A percentile compares a stretch with the other conserved stretches of the same genome.
Evolutionary conservation across 2,329 filamentous ascomycete species (phyloP).

Genomic region (Botryotinia narcissicola): DNA sequence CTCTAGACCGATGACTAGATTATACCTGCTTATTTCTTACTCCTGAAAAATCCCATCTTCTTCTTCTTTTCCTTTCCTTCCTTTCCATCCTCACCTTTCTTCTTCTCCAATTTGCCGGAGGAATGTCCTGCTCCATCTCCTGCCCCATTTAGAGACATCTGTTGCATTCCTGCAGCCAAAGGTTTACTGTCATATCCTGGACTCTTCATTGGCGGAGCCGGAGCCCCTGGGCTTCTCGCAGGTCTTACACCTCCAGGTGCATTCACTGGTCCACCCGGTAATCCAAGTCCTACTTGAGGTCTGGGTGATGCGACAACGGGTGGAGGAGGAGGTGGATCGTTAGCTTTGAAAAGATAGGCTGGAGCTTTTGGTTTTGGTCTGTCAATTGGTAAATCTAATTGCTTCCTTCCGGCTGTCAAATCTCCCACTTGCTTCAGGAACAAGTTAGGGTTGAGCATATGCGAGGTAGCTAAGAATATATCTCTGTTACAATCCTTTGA

Average conservation of each 20-base stretch:
- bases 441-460: slow-evolving; percentile 84
- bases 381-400: slow-evolving; percentile 78
- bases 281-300: slow-evolving; percentile 5
- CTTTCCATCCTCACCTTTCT: slow-evolving; percentile 44
- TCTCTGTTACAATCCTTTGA: slow-evolving; percentile 72
- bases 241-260: slow-evolving; percentile 3
- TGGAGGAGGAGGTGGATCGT: slow-evolving; percentile 51
- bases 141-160: slow-evolving; percentile 15
- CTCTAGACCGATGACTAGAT: neutral
- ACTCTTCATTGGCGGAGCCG: slow-evolving; percentile 14
- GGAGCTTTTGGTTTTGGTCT: slow-evolving; percentile 78
- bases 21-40: slow-evolving; percentile 50
- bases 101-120: slow-evolving; percentile 46
- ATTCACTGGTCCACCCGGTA: slow-evolving; percentile 6
- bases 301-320: slow-evolving; percentile 29
- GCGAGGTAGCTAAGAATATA: slow-evolving; percentile 82
- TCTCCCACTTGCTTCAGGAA: slow-evolving; percentile 83
- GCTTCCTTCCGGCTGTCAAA: slow-evolving; percentile 69
- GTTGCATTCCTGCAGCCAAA: slow-evolving; percentile 10
- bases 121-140: slow-evolving; percentile 22
- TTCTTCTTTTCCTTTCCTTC: slow-evolving; percentile 50
- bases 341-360: slow-evolving; percentile 78
- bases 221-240: slow-evolving; percentile 12
- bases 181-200: neutral
- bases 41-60: slow-evolving; percentile 56